Base-by-base conservation (phyloP, 1,284 basidiomycete genomes). In the Malassezia dermatis region DNA sequence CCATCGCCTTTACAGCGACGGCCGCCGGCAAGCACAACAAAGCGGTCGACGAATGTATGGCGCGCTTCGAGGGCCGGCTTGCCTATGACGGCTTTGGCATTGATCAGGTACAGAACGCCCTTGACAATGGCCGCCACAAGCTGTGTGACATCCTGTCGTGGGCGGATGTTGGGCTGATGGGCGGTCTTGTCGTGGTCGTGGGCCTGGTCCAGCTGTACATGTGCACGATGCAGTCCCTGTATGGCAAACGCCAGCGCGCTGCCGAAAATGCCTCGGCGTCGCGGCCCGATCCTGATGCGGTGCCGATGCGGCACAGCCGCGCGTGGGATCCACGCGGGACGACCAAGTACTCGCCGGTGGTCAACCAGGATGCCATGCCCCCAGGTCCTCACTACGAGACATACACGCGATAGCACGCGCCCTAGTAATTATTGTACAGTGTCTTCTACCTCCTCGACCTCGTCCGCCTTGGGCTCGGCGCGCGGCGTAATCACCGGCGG, bases 171-270 rank as follows among this genome's bases (percentile, higher is more conserved):
- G 71, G 71, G 28, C 55, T 63, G 26, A 70, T 71, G 69, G 65
- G 56, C 6, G 61, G 64, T 7, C 46, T 74, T 40, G 59, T 73
- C 19, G 50, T 65, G 3, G 37, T 74, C 30, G 60, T 74, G 46
- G 69, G 66, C 4, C 44, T 74, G n/a, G 68, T 57, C 39, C 68
- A 74, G 58, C 60, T 73, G 52, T 74, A 71, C 63, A 73, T 74
- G 71, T 61, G 65, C 58, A 62, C 57, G 49, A 60, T 63, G 30
- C 69, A 70, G 58, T 49, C 62, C 1, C 56, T 59, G 13, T 74
- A 74, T 50, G 71, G 71, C 10, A 54, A 65, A 41, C 52, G 64
- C 26, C 68, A 71, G 45, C 55, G 68, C 19, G 44, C 23, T 21
- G 60, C 60, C 3, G 27, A 48, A 31, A 48, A 48, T 24, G 46